Percentiles rank a stretch among this genome's conserved stretches.
Conservation (phyloP, 495 filamentous ascomycete species). For the Aspergillus nidulans region DNA sequence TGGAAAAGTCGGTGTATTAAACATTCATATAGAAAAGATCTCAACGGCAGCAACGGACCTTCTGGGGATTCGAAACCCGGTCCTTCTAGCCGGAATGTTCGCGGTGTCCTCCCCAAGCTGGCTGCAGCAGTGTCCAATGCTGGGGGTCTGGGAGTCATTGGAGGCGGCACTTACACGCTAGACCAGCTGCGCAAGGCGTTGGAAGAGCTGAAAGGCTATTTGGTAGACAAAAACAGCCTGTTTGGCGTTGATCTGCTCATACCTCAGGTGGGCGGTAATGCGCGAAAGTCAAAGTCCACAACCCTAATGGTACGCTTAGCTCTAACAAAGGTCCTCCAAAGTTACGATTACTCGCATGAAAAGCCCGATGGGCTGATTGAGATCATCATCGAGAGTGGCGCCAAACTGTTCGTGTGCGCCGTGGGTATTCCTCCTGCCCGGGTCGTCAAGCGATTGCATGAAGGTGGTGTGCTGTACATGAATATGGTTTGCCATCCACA, state of each 20-base stretch:
- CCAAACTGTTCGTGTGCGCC: slow-evolving; percentile 92
- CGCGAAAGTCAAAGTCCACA: slow-evolving; percentile 80
- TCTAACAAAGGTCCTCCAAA: slow-evolving; percentile 31
- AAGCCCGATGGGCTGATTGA: slow-evolving; percentile 87
- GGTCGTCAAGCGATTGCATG: slow-evolving; percentile 85
- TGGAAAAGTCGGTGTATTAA: no score
- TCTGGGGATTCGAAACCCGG: slow-evolving; percentile 91
- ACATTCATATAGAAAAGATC: no score
- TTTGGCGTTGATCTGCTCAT: slow-evolving; percentile 95
- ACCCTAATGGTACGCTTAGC: background rate
- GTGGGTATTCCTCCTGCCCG: slow-evolving; percentile 87
- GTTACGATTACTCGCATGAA: slow-evolving; percentile 99
- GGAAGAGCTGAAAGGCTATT: slow-evolving; percentile 81
- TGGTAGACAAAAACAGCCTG: slow-evolving; percentile 92
- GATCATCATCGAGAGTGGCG: slow-evolving; percentile 85
- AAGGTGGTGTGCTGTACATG: slow-evolving; percentile 88
- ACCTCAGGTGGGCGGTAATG: slow-evolving; percentile 88
- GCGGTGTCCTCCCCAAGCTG: slow-evolving; percentile 91
- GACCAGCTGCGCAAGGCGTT: slow-evolving; percentile 95
- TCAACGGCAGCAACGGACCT: slow-evolving; percentile 74
- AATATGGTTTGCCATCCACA: slow-evolving; percentile 99
- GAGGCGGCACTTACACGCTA: slow-evolving; percentile 92
- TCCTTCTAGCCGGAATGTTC: slow-evolving; percentile 97
- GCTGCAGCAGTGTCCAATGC: slow-evolving; percentile 97
- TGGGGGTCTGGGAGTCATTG: slow-evolving; percentile 92